Conservation (phyloP, 345 rosid species). For the Lepidium sativum region DNA sequence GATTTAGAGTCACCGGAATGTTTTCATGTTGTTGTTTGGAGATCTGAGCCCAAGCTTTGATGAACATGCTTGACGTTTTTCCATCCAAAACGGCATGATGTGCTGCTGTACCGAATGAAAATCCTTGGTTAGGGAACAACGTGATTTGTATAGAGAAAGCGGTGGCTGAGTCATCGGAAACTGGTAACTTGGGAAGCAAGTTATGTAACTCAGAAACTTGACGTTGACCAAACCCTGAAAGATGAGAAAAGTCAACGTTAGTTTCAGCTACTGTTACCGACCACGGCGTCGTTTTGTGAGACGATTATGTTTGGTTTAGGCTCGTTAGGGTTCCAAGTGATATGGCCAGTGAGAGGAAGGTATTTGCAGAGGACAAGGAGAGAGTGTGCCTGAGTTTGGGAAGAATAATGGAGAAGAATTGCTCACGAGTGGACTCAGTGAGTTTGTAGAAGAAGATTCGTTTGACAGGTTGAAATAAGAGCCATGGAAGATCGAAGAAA, state of each 20-base stretch:
- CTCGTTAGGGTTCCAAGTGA: constrained; percentile 18
- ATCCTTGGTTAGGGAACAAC: constrained; percentile 26
- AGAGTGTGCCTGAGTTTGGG: constrained; percentile 35
- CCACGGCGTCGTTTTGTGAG: constrained; percentile 20
- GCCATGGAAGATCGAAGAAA: constrained; percentile 19
- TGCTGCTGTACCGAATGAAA: constrained; percentile 17
- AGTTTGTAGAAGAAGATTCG: too few relatives aligned
- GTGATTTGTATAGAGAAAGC: constrained; percentile 25
- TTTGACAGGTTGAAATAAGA: too few relatives aligned
- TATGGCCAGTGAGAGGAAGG: constrained; percentile 29
- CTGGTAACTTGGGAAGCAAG: constrained; percentile 15
- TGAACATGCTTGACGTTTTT: constrained; percentile 11
- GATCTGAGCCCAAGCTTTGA: constrained; percentile 31
- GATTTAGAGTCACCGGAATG: constrained; percentile 13
- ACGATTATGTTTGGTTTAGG: constrained; percentile 22
- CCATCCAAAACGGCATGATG: constrained; percentile 32
- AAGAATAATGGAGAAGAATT: constrained; percentile 24
- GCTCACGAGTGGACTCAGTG: neutral
- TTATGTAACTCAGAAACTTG: constrained; percentile 7
- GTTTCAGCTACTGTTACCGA: constrained; percentile 21
- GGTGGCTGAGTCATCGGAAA: neutral
- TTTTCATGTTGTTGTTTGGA: constrained; percentile 10
- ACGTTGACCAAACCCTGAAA: constrained; percentile 10
- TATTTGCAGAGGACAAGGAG: constrained; percentile 28
- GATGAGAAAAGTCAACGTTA: constrained; percentile 7